phyloP scores from a whole-genome alignment of 2,329 filamentous ascomycete species.

The Colletotrichum sublineola region DNA sequence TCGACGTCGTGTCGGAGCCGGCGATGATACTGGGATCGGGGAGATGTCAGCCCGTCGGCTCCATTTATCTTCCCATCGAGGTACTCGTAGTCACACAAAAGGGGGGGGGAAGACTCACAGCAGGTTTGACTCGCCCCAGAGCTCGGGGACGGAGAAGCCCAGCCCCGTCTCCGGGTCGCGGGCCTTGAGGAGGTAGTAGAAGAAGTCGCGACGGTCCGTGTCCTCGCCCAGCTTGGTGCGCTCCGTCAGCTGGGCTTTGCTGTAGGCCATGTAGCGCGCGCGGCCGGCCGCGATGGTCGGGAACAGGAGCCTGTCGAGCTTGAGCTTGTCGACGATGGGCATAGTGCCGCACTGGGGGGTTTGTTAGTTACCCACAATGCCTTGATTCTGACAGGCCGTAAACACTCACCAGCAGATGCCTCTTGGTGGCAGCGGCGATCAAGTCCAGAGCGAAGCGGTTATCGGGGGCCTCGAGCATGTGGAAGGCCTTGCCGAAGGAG shows the following conservation, averaged over 20 bases:
- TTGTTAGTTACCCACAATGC: not conserved
- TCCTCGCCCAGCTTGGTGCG: constrained; percentile 75
- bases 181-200: constrained; percentile 80
- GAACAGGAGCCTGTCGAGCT: constrained; percentile 77
- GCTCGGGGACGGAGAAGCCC: constrained; percentile 74
- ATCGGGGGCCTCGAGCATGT: constrained; percentile 70
- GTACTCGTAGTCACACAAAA: no score
- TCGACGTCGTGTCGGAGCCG: constrained; percentile 79
- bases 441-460: constrained; percentile 77
- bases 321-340: constrained; percentile 75
- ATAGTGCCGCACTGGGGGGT: constrained; percentile 74
- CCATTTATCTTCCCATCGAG: no score
- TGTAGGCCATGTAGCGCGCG: constrained; percentile 79
- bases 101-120: constrained; percentile 58
- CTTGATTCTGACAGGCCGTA: not conserved
- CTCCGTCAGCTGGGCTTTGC: constrained; percentile 74
- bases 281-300: constrained; percentile 75
- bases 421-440: constrained; percentile 75
- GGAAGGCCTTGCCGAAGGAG: constrained; percentile 73
- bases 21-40: constrained; percentile 69
- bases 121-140: constrained; percentile 79
- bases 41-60: not conserved
- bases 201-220: constrained; percentile 79
- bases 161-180: constrained; percentile 78
- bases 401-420: constrained; percentile 74